Evolutionary conservation across 2,329 filamentous ascomycete genomes (phyloP), one percentile per base, ranked within the genome.

Genomic region (Aureobasidium sp.): DNA sequence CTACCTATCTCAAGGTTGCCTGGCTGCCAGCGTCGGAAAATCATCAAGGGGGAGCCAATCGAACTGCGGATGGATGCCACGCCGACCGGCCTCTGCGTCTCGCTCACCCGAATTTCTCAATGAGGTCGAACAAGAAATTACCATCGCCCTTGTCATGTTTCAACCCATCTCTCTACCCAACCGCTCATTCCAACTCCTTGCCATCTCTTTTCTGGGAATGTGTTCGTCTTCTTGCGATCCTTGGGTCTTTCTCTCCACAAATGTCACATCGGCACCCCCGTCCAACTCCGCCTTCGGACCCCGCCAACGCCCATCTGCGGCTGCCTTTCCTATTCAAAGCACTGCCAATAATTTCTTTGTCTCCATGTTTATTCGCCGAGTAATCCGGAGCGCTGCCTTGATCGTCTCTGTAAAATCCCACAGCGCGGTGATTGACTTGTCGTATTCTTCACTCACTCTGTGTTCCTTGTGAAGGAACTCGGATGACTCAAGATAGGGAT

Each of bases 221-320:
- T 29, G 41, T 32, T 39, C 10, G 29, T 49, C 6, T 25, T n/a
- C 34, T 38, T 30, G 22, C 16, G 24, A 38, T 38, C 25, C 47
- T 30, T 35, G 19, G 25, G 5, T n/a, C 29, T n/a, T 34, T 22
- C 27, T 42, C 48, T 52, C 48, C 48, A 16, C 48, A 41, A n/a
- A 8, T 41, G 25, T 42, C 29, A 52, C 16, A 32, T 40, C 35
- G 35, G 35, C 25, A 25, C 35, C 35, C 35, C 38, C 38, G 38
- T 41, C 8, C 38, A 41, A 39, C 48, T 42, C 48, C 48, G 29
- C 48, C n/a, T 35, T 52, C 47, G 47, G 47, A 50, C 47, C 47
- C 47, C 47, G 47, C 35, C 32, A 49, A 22, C 45, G 34, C 34
- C 34, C 45, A 12, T n/a, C 32, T 29, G 44, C 44, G 44, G 21